phyloP scores from a whole-genome alignment of 2,329 filamentous ascomycete genomes.

The Penicillium brevicompactum region DNA sequence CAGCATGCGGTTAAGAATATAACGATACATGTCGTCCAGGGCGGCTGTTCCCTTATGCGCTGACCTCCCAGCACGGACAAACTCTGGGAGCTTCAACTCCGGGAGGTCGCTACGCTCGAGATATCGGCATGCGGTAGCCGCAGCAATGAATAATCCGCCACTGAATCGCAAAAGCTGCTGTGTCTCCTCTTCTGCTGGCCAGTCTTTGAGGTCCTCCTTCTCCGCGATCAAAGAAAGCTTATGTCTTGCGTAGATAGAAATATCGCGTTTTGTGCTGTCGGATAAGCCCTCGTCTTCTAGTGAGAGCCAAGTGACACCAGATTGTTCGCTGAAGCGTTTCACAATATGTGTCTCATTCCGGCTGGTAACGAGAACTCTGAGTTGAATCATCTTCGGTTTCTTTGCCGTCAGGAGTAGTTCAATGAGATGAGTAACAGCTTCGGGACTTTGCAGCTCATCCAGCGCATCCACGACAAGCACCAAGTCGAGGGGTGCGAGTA shows the following conservation, averaged over 20 bases:
- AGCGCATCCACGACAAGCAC: neutral
- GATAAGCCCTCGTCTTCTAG: neutral
- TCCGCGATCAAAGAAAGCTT: neutral
- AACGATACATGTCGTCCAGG: no score
- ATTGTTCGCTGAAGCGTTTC: neutral
- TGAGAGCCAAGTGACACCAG: no score
- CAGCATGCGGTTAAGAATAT: no score
- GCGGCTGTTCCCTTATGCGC: no score
- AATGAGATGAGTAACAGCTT: neutral
- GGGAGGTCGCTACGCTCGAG: neutral
- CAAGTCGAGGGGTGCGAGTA: no score
- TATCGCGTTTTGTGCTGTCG: neutral
- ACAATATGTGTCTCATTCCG: neutral
- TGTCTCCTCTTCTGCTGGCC: neutral
- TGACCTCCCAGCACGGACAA: neutral
- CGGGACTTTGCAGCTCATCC: neutral
- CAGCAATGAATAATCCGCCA: neutral
- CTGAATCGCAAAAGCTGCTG: neutral
- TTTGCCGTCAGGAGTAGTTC: no score
- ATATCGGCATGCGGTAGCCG: neutral
- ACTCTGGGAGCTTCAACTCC: neutral
- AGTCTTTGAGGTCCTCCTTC: neutral
- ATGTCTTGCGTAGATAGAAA: no score
- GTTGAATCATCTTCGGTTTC: neutral
- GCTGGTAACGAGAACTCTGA: neutral